Percentiles rank a stretch among this genome's conserved stretches.
Evolutionary conservation across 2,329 filamentous ascomycete genomes (phyloP).

Genomic region (Ceratocystis smalleyi): DNA sequence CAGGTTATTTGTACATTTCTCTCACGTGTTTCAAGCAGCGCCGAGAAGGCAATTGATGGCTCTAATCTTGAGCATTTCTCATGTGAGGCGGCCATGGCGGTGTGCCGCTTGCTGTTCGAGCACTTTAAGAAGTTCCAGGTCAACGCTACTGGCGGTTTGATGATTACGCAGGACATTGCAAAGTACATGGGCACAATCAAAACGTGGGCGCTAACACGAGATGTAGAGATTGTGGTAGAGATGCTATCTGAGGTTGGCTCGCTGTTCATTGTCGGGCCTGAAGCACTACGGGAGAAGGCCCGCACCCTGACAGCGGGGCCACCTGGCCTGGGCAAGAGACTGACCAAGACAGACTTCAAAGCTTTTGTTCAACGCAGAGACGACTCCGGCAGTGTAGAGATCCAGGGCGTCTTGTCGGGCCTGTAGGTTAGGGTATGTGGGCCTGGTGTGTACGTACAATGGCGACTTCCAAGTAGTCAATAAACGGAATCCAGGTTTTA

Average conservation of each 20-base stretch:
- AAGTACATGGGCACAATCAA: slow-evolving; percentile 79
- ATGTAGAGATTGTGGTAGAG: slow-evolving; percentile 57
- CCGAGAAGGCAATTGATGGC: slow-evolving; percentile 58
- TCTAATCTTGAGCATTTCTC: slow-evolving; percentile 70
- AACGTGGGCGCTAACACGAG: slow-evolving; percentile 60
- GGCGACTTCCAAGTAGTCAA: background rate
- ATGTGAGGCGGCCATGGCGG: slow-evolving; percentile 65
- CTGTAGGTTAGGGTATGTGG: slow-evolving; percentile 26
- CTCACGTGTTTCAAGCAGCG: slow-evolving; percentile 45
- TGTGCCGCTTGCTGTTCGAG: slow-evolving; percentile 67
- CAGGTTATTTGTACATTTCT: slow-evolving; percentile 69
- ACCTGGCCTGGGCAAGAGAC: slow-evolving; percentile 34
- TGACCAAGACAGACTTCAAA: slow-evolving; percentile 57
- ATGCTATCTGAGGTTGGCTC: slow-evolving; percentile 86
- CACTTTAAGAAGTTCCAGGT: slow-evolving; percentile 93
- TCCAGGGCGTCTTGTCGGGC: slow-evolving; percentile 65
- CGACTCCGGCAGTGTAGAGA: slow-evolving; percentile 63
- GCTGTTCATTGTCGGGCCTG: slow-evolving; percentile 80
- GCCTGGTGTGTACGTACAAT: background rate
- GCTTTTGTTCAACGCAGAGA: slow-evolving; percentile 74
- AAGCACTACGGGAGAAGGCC: slow-evolving; percentile 57
- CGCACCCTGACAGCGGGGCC: slow-evolving; percentile 37
- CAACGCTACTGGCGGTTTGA: slow-evolving; percentile 80
- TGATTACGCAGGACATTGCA: slow-evolving; percentile 91
- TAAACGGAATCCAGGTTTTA: background rate